Conservation (phyloP, 139 green algal genomes). For the Chlamydomonas sp. region DNA sequence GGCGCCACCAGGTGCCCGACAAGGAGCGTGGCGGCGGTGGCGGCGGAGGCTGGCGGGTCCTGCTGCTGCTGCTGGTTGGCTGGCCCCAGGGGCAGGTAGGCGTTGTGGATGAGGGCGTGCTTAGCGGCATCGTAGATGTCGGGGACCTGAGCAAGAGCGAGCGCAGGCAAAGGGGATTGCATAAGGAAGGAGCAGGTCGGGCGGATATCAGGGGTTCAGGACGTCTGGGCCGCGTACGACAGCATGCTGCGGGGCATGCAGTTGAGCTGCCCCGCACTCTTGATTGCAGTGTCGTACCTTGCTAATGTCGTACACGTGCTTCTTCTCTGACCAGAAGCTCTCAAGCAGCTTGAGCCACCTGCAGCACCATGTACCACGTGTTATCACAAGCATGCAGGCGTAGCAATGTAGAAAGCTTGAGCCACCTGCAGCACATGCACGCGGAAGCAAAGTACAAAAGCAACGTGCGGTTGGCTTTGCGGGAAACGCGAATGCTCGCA, state of each 20-base stretch:
- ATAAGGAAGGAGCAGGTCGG: too few species aligned
- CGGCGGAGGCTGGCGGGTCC: neutral
- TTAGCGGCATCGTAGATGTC: constrained; percentile 96
- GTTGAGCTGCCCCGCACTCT: too few species aligned
- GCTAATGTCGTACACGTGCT: constrained; percentile 87
- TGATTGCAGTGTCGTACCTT: constrained; percentile 56
- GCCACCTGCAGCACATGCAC: too few species aligned
- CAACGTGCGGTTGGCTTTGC: too few species aligned
- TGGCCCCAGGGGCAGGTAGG: constrained; percentile 75
- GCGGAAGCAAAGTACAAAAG: too few species aligned
- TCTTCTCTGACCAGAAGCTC: constrained; percentile 86
- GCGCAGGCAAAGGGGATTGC: too few species aligned
- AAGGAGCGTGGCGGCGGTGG: neutral
- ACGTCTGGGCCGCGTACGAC: too few species aligned
- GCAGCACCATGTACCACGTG: neutral
- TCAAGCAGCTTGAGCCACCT: constrained; percentile 89
- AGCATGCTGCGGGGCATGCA: too few species aligned
- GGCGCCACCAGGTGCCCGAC: constrained; percentile 20
- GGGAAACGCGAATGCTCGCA: too few species aligned
- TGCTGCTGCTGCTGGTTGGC: constrained; percentile 46
- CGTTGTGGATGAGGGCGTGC: constrained; percentile 97
- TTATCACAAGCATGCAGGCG: too few species aligned
- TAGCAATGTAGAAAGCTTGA: too few species aligned
- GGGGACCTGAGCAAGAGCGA: constrained; percentile 61
- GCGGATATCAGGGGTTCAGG: too few species aligned